Conservation (phyloP, 2,329 filamentous ascomycete genomes). For the Microcyclospora pomicola region DNA sequence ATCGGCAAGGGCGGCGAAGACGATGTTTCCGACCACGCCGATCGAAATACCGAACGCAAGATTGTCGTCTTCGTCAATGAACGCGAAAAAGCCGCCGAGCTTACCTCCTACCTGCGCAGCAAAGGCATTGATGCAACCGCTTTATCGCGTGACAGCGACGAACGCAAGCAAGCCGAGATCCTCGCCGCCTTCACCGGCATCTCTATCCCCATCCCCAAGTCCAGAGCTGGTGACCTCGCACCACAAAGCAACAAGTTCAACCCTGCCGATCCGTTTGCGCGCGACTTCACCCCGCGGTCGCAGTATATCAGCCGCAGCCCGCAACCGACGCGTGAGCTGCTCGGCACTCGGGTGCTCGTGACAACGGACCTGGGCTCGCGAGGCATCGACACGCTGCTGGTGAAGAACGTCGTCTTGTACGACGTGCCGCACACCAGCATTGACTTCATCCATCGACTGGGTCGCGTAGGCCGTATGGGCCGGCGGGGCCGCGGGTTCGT, state of each 20-base stretch:
- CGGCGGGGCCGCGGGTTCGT: conserved; percentile 80
- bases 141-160: conserved; percentile 69
- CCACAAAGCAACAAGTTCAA: conserved; percentile 1
- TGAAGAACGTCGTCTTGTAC: conserved; percentile 83
- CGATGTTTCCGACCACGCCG: conserved; percentile 24
- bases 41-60: conserved; percentile 54
- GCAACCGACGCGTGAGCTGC: conserved; percentile 35
- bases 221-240: neutral
- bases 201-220: conserved; percentile 1
- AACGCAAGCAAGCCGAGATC: conserved; percentile 63
- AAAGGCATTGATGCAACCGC: conserved; percentile 85
- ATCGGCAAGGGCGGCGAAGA: conserved; percentile 59
- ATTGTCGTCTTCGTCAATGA: conserved; percentile 96
- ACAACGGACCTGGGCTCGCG: conserved; percentile 85
- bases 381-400: conserved; percentile 86
- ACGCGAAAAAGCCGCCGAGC: conserved; percentile 70
- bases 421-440: conserved; percentile 97
- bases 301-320: neutral
- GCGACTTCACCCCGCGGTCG: too few species aligned
- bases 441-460: conserved; percentile 93
- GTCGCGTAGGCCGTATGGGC: conserved; percentile 84
- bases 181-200: conserved; percentile 58
- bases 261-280: neutral
- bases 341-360: conserved; percentile 80
- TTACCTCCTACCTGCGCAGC: conserved; percentile 61